Conservation (phyloP, 2,329 filamentous ascomycete genomes). For the Leptographium wingfieldii region DNA sequence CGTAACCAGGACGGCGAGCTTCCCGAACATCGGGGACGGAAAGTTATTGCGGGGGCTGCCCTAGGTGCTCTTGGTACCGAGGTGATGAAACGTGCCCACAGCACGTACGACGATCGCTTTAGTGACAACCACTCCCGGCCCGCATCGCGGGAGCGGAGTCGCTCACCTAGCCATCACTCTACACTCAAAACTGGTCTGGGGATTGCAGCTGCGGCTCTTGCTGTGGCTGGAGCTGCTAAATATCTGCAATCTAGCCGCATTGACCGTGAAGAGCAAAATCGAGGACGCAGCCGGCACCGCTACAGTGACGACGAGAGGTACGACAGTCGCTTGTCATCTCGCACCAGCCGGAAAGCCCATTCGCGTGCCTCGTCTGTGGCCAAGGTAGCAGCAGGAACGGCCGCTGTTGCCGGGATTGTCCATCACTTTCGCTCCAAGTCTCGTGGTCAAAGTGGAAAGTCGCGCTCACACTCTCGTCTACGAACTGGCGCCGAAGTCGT, state of each 20-base stretch:
- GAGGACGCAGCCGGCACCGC: conserved; percentile 42
- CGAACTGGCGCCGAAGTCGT: conserved; percentile 48
- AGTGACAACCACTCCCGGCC: conserved; percentile 17
- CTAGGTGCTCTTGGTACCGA: conserved; percentile 51
- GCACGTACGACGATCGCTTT: conserved; percentile 44
- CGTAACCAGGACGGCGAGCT: conserved; percentile 37
- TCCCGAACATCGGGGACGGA: conserved; percentile 39
- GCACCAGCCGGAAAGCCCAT: conserved; percentile 23
- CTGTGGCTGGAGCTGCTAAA: conserved; percentile 52
- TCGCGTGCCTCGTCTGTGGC: conserved; percentile 36
- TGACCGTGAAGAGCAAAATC: conserved; percentile 44
- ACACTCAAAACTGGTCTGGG: conserved; percentile 49
- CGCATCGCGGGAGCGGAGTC: conserved; percentile 23
- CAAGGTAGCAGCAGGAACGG: conserved; percentile 45
- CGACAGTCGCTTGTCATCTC: conserved; percentile 26
- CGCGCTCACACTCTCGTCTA: conserved; percentile 32
- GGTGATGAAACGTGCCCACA: conserved; percentile 45
- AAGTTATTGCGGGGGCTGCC: conserved; percentile 48
- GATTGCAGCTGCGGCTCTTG: conserved; percentile 49
- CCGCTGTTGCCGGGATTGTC: conserved; percentile 44
- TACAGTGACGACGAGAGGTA: conserved; percentile 20
- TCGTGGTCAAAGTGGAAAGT: conserved; percentile 22
- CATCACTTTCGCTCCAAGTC: conserved; percentile 45
- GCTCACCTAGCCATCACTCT: conserved; percentile 26
- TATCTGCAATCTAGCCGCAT: conserved; percentile 48